Base-by-base conservation (phyloP, 305 asterid species). In the Fraxinus platypoda region DNA sequence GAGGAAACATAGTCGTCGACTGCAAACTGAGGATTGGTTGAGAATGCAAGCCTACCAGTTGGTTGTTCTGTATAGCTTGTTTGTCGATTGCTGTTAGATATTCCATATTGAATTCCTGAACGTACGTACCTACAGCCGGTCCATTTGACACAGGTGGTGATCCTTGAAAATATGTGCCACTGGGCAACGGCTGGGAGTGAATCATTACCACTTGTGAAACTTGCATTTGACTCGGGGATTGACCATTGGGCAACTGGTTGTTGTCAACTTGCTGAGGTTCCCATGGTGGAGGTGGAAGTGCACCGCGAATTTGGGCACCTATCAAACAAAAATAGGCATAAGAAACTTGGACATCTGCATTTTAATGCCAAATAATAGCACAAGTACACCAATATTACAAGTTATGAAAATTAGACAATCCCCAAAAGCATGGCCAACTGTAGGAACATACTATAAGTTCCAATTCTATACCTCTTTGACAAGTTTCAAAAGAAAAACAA, bases 211-310 rank as follows among this genome's bases (percentile, higher is more conserved):
- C 86, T 82, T 85, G 95, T 28, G 85, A 46, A 78, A 30, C 84
- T 79, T 92, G 97, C 81, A 84, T 83, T 64, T 74, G 86, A 28
- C 35, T 26, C 80, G 89, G 95, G 78, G 89, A 86, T 68, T 85
- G 93, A 83, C 86, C 84, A 59, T 79, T 81, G 34, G 87, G 41
- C 30, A 87, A 86, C 79, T 86, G 85, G 82, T 85, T 81, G 81
- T 72, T 83, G 41, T 93, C 97, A 13, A 88, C 57, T 79, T 33
- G 76, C 76, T 91, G 93, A 25, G 91, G 91, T 88, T 96, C 99
- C 99, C 99, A 96, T n/a, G 99, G 98, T 23, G 99, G 99, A 66
- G 97, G 98, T 78, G 99, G 99, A 57, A 94, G 78, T 8, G 94
- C 79, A 43, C 80, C 84, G 34, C 88, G 84, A 76, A 87, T 86